A percentile compares a stretch with the other conserved stretches of the same genome.
phyloP scores from a whole-genome alignment of 208 protist species.

The Phytomonas serpens region DNA sequence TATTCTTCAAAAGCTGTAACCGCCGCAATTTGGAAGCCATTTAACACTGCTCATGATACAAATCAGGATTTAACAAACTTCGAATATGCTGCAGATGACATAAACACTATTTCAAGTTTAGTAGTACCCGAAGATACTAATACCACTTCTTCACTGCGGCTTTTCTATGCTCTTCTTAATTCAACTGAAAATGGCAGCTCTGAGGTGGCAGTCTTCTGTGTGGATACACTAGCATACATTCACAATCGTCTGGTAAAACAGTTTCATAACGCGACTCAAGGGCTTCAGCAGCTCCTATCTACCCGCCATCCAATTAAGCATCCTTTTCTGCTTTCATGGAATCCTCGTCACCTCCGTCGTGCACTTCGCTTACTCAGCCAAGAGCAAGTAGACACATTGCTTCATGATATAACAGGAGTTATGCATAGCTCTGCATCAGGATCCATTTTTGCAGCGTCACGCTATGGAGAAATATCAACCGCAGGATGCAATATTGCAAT shows the following conservation, averaged over 20 bases:
- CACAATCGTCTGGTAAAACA: constrained; percentile 76
- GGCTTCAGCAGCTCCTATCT: constrained; percentile 31
- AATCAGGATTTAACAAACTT: not conserved
- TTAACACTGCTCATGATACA: constrained; percentile 3
- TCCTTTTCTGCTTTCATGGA: constrained; percentile 44
- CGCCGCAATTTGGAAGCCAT: constrained; percentile 5
- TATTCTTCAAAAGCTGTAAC: constrained; percentile 7
- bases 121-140: constrained; percentile 2
- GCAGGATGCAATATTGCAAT: constrained; percentile 41
- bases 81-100: constrained; percentile 1
- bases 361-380: constrained; percentile 44
- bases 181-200: constrained; percentile 3
- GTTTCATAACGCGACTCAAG: constrained; percentile 68
- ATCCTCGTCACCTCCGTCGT: constrained; percentile 58
- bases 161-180: constrained; percentile 2
- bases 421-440: not conserved
- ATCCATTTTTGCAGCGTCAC: constrained; percentile 7
- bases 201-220: constrained; percentile 37
- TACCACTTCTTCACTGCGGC: not conserved
- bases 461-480: constrained; percentile 29
- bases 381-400: constrained; percentile 19
- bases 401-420: constrained; percentile 18
- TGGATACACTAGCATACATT: constrained; percentile 48
- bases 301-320: not conserved
- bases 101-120: constrained; percentile 5